Evolutionary conservation across 2,329 filamentous ascomycete genomes (phyloP).

Genomic region (Colletotrichum filicis): DNA sequence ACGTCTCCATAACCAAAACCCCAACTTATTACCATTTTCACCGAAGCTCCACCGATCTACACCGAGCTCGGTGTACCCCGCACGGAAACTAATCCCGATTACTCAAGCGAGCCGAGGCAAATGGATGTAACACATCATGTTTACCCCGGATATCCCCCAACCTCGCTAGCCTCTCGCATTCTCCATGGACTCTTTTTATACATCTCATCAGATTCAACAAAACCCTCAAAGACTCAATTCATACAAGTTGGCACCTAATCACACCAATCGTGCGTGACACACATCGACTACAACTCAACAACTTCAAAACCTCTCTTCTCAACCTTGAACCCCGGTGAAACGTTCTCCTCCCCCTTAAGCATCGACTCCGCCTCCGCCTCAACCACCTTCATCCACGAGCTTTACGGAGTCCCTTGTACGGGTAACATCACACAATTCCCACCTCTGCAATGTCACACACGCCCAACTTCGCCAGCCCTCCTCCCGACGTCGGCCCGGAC

Average conservation of each 20-base stretch:
- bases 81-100: background rate
- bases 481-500: constrained; percentile 11
- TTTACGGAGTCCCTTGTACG: background rate
- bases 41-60: background rate
- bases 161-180: background rate
- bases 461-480: constrained; percentile 5
- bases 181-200: background rate
- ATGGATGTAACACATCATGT: background rate
- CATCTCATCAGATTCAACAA: background rate
- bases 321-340: constrained; percentile 9
- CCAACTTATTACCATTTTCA: background rate
- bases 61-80: constrained; percentile 25
- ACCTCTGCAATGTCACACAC: constrained; percentile 1
- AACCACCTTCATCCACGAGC: background rate
- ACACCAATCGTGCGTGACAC: background rate
- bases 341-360: background rate
- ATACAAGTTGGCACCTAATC: no score
- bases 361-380: background rate
- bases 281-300: background rate
- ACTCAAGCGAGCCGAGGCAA: constrained; percentile 16
- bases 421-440: no score
- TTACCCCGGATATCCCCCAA: constrained; percentile 7
- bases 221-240: background rate
- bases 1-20: background rate
- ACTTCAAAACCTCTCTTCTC: background rate